Conservation (phyloP, 2,329 filamentous ascomycete species). For the Ascochyta lentis region DNA sequence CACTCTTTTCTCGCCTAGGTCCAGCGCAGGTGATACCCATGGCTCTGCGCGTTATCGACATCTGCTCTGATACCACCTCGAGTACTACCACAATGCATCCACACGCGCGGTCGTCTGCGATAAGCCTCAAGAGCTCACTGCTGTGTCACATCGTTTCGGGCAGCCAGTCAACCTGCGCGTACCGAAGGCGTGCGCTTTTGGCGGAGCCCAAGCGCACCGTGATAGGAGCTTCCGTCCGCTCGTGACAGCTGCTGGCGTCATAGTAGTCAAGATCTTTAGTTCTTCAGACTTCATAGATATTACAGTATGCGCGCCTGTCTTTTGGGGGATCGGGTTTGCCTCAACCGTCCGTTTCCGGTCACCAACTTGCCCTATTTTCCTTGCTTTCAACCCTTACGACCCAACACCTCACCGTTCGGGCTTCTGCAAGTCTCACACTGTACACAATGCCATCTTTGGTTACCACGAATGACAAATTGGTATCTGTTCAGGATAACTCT, state of each 20-base stretch:
- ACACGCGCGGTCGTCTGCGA: conserved; percentile 9
- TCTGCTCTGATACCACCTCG: conserved; percentile 39
- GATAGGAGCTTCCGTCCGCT: conserved; percentile 23
- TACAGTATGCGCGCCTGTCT: conserved; percentile 19
- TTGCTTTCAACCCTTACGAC: conserved; percentile 13
- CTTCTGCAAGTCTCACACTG: conserved; percentile 4
- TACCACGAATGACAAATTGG: not conserved
- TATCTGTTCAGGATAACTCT: conserved; percentile 18
- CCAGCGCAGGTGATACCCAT: conserved; percentile 27
- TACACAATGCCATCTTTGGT: conserved; percentile 11
- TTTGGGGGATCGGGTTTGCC: conserved; percentile 36
- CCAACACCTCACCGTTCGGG: conserved; percentile 7
- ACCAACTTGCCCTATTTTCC: conserved; percentile 14
- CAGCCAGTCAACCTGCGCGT: conserved; percentile 22
- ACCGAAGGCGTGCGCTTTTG: conserved; percentile 28
- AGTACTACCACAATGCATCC: conserved; percentile 29
- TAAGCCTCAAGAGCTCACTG: conserved; percentile 21
- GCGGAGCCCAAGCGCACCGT: conserved; percentile 14
- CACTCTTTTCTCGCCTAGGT: conserved; percentile 25
- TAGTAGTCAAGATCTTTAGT: conserved; percentile 6
- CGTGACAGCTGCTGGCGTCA: conserved; percentile 25
- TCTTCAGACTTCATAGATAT: conserved; percentile 30
- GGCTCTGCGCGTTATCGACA: conserved; percentile 29
- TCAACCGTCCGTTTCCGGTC: conserved; percentile 36
- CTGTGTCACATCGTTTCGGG: conserved; percentile 36